These are phyloP conservation scores for Punica granatum DNA, from an alignment of 345 rosid genomes.

Conservation along the genomic window DNA sequence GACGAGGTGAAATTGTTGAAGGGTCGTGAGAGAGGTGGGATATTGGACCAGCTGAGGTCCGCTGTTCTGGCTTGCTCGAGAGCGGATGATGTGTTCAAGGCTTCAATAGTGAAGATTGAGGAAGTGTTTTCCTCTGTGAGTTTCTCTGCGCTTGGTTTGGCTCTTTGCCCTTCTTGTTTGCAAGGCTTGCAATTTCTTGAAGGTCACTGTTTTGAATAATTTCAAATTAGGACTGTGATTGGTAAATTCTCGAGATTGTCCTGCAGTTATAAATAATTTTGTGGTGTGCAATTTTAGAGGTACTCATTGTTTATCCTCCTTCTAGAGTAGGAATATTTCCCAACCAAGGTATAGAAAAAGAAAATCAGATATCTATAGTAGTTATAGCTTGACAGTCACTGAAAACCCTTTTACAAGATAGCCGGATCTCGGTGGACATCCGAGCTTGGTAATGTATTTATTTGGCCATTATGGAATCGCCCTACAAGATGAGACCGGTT, in stretches of 20 bases:
- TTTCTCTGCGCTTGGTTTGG: neutral
- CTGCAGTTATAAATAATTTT: neutral
- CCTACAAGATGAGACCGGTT: neutral
- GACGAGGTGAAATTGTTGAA: conserved; percentile 25
- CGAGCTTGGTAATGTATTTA: neutral
- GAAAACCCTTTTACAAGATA: neutral
- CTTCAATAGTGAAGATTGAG: conserved; percentile 14
- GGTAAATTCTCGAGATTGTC: neutral
- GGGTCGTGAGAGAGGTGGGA: conserved; percentile 24
- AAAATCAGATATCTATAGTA: too few relatives aligned
- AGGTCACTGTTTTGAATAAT: too few relatives aligned
- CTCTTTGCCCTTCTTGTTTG: neutral
- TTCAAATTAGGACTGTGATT: neutral
- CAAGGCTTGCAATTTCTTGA: neutral
- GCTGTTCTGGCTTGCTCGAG: conserved; percentile 7
- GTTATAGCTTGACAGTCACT: too few relatives aligned
- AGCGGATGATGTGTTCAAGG: conserved; percentile 8
- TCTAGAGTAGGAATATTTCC: too few relatives aligned
- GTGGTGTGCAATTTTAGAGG: neutral
- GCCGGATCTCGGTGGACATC: neutral
- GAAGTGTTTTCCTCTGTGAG: conserved; percentile 11
- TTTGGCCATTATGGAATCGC: neutral
- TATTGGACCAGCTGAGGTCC: conserved; percentile 22
- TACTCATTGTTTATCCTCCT: neutral
- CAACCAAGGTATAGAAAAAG: too few relatives aligned